Conservation (phyloP, 169 alveolate genomes). For the Babesia sp. region DNA sequence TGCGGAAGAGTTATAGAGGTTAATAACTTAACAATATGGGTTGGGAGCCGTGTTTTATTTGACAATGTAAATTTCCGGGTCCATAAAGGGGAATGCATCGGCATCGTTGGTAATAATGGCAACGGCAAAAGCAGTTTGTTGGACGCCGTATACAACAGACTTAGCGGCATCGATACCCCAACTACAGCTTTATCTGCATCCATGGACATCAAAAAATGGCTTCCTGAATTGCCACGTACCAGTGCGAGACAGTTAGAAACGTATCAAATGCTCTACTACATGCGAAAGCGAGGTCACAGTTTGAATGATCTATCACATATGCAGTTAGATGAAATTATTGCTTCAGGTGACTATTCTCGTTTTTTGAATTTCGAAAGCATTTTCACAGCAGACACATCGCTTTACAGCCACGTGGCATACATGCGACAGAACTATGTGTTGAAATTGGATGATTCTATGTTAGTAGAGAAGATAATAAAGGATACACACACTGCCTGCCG, state of each 20-base stretch:
- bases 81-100: conserved; percentile 72
- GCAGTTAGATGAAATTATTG: not conserved
- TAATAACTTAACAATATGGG: conserved; percentile 38
- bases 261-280: conserved; percentile 4
- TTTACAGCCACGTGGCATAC: conserved; percentile 46
- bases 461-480: conserved; percentile 26
- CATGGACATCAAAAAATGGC: conserved; percentile 16
- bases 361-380: conserved; percentile 1
- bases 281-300: conserved; percentile 14
- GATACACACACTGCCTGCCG: conserved; percentile 1
- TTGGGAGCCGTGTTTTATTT: conserved; percentile 61
- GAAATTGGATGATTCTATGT: conserved; percentile 19
- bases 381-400: not conserved
- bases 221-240: not conserved
- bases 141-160: conserved; percentile 38
- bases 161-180: conserved; percentile 17
- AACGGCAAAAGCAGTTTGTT: conserved; percentile 74
- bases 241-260: not conserved
- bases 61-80: conserved; percentile 67
- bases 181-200: conserved; percentile 11
- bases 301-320: not conserved
- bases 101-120: conserved; percentile 79
- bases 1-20: conserved; percentile 42
- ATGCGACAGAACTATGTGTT: conserved; percentile 58
- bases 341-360: conserved; percentile 6